phyloP scores from a whole-genome alignment of 1,139 yeast genomes.

The Eremothecium coryli region DNA sequence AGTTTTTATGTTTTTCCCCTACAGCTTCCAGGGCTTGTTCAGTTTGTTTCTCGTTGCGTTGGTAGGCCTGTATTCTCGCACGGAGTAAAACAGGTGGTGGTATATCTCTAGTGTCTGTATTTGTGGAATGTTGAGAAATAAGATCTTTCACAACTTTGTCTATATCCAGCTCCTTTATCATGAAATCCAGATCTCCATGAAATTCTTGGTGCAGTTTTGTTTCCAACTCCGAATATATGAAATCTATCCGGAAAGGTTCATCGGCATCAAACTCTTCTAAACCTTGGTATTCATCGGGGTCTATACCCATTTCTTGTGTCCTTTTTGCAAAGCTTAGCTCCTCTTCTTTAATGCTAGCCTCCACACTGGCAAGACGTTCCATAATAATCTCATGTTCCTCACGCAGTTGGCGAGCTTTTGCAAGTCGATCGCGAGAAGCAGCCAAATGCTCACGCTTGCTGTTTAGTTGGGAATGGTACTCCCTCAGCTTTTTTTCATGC shows the following conservation, averaged over 20 bases:
- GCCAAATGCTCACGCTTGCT: constrained; percentile 22
- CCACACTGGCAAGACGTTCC: constrained; percentile 45
- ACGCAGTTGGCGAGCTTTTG: constrained; percentile 23
- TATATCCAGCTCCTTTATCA: constrained; percentile 18
- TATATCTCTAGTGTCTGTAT: constrained; percentile 25
- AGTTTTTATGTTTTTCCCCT: constrained; percentile 45
- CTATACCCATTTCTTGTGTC: constrained; percentile 32
- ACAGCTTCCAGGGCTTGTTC: constrained; percentile 41
- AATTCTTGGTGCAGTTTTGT: constrained; percentile 29
- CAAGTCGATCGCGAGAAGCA: constrained; percentile 22
- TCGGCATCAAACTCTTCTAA: constrained; percentile 64
- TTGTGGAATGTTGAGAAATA: constrained; percentile 14
- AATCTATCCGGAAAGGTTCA: constrained; percentile 66
- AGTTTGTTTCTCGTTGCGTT: constrained; percentile 49
- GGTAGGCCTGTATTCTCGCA: constrained; percentile 77
- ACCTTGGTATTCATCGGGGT: constrained; percentile 29
- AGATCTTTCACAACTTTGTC: constrained; percentile 18
- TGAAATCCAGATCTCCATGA: constrained; percentile 22
- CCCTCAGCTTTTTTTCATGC: constrained; percentile 22
- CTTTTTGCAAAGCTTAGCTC: constrained; percentile 41
- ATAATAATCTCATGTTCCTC: constrained; percentile 32
- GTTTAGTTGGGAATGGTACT: constrained; percentile 21
- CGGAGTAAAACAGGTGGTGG: constrained; percentile 58
- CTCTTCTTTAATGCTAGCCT: constrained; percentile 50
- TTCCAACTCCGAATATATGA: constrained; percentile 45